Base-by-base conservation (phyloP, 192 early-diverging fungal genomes). In the Helicostylum pulchrum region DNA sequence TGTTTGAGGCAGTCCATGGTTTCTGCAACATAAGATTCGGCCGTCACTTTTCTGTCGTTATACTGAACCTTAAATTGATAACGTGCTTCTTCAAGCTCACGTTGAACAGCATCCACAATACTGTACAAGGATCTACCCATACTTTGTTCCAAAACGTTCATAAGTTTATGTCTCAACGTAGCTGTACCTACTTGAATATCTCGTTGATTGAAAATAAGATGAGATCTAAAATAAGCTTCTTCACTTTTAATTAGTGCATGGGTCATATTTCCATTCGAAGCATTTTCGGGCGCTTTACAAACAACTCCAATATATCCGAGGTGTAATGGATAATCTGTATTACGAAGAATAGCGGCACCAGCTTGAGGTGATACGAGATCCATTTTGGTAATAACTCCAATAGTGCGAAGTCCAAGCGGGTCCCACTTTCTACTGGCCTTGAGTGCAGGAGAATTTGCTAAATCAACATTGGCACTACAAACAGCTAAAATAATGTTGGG, bases 11-110 rank as follows among this genome's bases (percentile, higher is more conserved):
- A 76, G 68, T 99, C 97, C 66, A 99, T 91, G 11, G 90, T 87
- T 56, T 99, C 97, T 3, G 94, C 92, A 53, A 92, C 92, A 77
- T 99, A 99, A 15, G 91, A 92, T 77, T 99, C 95, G 44, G 97
- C 89, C 19, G 92, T 92, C 61, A 99, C 91, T 26, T 87, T 82
- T 62, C 94, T 89, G 76, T 99, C 97, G 64, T 97, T 97, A 84
- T 97, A 99, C 52, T 95, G 93, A 10, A 99, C 97, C 76, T 99
- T 99, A 81, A 95, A 96, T 80, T 97, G 94, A 73, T 99, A 99
- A 12, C 88, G 84, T 10, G 95, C 86, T 76, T 99, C 95, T 55
- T 97, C 94, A 45, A 99, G 81, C 68, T 99, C 95, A 65, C 69
- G 80, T 64, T 97, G 91, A n/a, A 99, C 97, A 0, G 92, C 89